Evolutionary conservation across 2,329 filamentous ascomycete genomes (phyloP).

Genomic region (Xylaria sp.): DNA sequence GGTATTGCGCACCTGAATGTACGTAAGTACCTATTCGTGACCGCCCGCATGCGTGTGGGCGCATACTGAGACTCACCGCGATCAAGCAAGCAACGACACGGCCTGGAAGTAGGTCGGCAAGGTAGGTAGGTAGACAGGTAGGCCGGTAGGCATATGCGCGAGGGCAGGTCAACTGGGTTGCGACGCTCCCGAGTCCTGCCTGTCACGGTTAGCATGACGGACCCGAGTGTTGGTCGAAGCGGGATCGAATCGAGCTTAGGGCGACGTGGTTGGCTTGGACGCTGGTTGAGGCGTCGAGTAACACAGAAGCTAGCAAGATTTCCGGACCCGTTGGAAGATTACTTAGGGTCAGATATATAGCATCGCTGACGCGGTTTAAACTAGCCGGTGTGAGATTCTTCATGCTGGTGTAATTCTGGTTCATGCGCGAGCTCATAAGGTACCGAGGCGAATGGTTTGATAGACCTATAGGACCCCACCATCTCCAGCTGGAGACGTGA

Average conservation of each 20-base stretch:
- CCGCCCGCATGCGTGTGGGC: background rate
- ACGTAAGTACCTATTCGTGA: background rate
- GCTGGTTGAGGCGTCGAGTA: constrained; percentile 8
- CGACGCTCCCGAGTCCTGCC: constrained; percentile 13
- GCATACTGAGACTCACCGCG: background rate
- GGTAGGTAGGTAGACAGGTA: too few relatives aligned
- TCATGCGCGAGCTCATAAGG: background rate
- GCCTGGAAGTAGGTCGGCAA: too few relatives aligned
- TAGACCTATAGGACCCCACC: constrained; percentile 18
- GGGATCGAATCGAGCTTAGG: background rate
- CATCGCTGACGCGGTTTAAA: constrained; percentile 33
- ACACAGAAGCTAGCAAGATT: constrained; percentile 15
- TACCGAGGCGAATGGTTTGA: constrained; percentile 3
- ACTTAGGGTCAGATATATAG: constrained; percentile 1
- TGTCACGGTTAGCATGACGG: background rate
- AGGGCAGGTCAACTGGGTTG: constrained; percentile 15
- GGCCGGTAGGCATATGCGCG: background rate
- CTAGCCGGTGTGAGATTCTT: constrained; percentile 36
- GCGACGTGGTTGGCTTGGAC: background rate
- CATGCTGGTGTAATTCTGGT: constrained; percentile 19
- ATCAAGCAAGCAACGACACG: background rate
- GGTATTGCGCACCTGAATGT: background rate
- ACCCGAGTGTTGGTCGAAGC: background rate
- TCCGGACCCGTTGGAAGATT: constrained; percentile 26
- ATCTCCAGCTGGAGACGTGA: constrained; percentile 11